Base-by-base conservation (phyloP, 495 filamentous ascomycete species). In the Penicillium ucsense region DNA sequence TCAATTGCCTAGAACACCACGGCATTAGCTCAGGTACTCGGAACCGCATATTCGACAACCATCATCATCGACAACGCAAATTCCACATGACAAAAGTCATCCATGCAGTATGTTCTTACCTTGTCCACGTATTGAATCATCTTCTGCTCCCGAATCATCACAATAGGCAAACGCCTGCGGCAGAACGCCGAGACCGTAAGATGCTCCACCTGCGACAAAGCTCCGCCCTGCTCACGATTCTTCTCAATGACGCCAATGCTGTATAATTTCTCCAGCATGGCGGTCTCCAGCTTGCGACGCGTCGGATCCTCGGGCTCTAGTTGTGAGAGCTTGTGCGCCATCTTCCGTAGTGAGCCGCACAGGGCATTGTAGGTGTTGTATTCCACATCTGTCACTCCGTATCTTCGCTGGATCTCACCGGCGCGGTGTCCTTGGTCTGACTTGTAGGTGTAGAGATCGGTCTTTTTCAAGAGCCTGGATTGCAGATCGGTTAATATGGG, bases 361-460 rank as follows among this genome's bases (percentile, higher is more conserved):
- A 97, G 65, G 27, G 74, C 65, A 71, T 94, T 96, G 74, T 98
- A 98, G 64, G 88, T 86, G 53, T 75, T 74, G 75, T 94, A 88
- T 69, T 95, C 89, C 55, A 82, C 71, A 81, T 55, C 89, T 85
- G 63, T 89, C 67, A 82, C 78, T 35, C 31, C 20, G 65, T 98
- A 98, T 49, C 89, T 84, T 44, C 88, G 81, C 45, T 82, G 75
- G 49, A 97, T 77, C 52, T 79, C 73, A 52, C 88, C 78, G 61
- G 84, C 84, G 64, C 90, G 81, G 74, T 98, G 94, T 52, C 76
- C 70, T 60, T 82, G 75, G 71, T 98, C 91, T 59, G 82, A 82
- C 69, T 89, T 88, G 75, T 91, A 97, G 61, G 83, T 90, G 55
- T 88, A 81, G 70, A 98, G 92, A 67, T 98, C 89, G 65, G 94